Base-by-base conservation (phyloP, 2,329 filamentous ascomycete species). In the Phoma sp. region DNA sequence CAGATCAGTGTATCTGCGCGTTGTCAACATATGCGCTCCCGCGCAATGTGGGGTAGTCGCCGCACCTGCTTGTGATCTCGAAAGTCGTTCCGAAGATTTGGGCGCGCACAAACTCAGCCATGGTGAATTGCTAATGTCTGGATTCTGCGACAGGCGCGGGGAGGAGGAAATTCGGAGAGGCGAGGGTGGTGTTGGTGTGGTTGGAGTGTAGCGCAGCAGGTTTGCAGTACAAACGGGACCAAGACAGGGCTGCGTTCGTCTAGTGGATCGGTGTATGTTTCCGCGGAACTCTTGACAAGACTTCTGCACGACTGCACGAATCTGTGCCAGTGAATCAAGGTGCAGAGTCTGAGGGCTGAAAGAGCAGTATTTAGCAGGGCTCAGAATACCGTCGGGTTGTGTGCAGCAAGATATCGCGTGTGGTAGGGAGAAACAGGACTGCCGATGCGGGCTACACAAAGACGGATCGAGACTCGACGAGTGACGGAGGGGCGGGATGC, bases 21-120 rank as follows among this genome's bases (percentile, higher is more conserved):
- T 47, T 39, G 67, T 73, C 60, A 71, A 68, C 64, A n/a, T 24
- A 48, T 46, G 47, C 45, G 43, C 51, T 39, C 32, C 47, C 25
- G 53, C 50, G 56, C 59, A 53, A 64, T 58, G 68, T 65, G 67
- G 69, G 64, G 66, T 56, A 60, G 47, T 24, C 8, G 54, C 58
- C 65, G 64, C 86, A 97, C 92, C 95, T 90, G 79, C 93, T 97
- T 68, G 95, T 99, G 80, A 98, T 98, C 86, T 99, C 95, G 76
- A 99, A 99, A 69, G 95, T 98, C 60, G 95, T 99, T 76, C 95
- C 95, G 75, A 99, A 99, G 78, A 99, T 98, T 85, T 98, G 93
- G 75, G 93, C 93, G 80, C 95, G 90, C 75, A 99, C 91, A 79
- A 99, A 99, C 84, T 99, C 95, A 77, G 95, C 95, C 95, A 99